These are phyloP conservation scores for Fusarium sp. DNA, from an alignment of 2,329 filamentous ascomycete species.

Conservation along the genomic window DNA sequence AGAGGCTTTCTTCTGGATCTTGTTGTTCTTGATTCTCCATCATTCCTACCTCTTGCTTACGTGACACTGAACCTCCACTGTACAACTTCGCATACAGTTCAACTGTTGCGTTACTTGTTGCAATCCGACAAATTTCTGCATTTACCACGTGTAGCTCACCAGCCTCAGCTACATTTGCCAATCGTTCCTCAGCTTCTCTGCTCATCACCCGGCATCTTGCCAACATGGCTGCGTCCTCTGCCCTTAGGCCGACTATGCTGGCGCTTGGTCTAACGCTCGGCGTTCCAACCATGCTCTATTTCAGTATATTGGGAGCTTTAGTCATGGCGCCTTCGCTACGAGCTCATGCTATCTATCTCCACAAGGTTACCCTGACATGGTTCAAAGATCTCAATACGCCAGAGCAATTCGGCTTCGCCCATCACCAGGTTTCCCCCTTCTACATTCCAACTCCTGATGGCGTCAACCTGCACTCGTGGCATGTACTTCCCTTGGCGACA, in stretches of 20 bases:
- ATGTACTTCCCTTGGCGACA: constrained; percentile 71
- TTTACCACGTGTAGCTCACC: background rate
- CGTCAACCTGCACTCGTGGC: constrained; percentile 77
- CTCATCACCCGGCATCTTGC: no score
- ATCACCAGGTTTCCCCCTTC: constrained; percentile 78
- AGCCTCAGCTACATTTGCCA: background rate
- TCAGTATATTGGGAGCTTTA: constrained; percentile 26
- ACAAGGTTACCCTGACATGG: constrained; percentile 64
- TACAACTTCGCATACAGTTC: constrained; percentile 1
- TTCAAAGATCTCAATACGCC: constrained; percentile 66
- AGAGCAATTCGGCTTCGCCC: constrained; percentile 76
- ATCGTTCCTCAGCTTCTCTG: no score
- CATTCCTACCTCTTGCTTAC: background rate
- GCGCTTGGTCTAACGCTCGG: constrained; percentile 31
- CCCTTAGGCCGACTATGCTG: constrained; percentile 26
- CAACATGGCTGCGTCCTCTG: constrained; percentile 11
- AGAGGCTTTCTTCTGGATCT: background rate
- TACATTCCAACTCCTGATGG: constrained; percentile 72
- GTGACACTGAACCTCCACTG: background rate
- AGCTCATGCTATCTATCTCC: constrained; percentile 59
- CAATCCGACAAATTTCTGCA: background rate
- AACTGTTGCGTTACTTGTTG: background rate
- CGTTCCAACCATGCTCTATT: constrained; percentile 31
- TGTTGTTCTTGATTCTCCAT: constrained; percentile 1
- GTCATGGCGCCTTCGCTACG: constrained; percentile 35